Conservation (phyloP, 805 yeast genomes). For the Pichia exigua region DNA sequence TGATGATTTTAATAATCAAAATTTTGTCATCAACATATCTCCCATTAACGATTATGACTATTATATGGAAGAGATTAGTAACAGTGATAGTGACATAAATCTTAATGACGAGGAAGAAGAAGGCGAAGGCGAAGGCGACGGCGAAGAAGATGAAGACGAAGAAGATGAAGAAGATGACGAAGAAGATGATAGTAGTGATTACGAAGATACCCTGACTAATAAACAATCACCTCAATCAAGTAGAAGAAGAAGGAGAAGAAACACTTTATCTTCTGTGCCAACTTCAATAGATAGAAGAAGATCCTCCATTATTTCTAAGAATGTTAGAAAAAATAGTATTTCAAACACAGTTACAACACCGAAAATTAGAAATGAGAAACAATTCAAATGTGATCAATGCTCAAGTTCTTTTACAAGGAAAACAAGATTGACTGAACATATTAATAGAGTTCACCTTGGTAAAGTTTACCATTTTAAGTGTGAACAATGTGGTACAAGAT, state of each 20-base stretch:
- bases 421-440: conserved; percentile 22
- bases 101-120: neutral
- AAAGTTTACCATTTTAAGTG: conserved; percentile 16
- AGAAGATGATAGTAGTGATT: neutral
- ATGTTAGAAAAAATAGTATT: neutral
- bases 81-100: neutral
- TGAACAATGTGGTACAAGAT: conserved; percentile 15
- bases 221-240: neutral
- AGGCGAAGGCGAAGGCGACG: neutral
- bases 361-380: conserved; percentile 7
- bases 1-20: neutral
- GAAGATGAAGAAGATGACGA: neutral
- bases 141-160: neutral
- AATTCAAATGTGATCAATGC: conserved; percentile 18
- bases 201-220: neutral
- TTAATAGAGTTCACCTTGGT: conserved; percentile 18
- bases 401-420: conserved; percentile 22
- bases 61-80: neutral
- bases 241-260: neutral
- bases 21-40: neutral
- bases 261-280: neutral
- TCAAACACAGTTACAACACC: neutral
- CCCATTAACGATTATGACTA: neutral
- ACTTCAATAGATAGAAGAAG: neutral
- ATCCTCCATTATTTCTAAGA: neutral